Base-by-base conservation (phyloP, 169 alveolate genomes). In the Plasmodium chabaudi region DNA sequence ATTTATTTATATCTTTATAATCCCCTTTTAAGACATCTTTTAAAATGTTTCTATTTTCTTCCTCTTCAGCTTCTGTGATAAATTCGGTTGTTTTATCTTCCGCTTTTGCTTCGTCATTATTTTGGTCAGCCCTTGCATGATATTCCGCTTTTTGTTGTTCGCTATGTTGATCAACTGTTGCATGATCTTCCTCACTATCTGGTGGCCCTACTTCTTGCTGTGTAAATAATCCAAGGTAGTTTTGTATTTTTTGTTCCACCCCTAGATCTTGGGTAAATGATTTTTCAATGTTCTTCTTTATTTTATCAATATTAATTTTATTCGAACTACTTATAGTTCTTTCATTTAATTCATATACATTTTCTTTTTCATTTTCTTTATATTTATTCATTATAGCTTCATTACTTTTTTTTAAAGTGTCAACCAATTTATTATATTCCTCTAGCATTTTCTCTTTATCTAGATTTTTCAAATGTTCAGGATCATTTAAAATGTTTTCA, bases 401-500 rank as follows among this genome's bases (percentile, higher is more conserved):
- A 13, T 10, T 51, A 71, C 82, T 69, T 12, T 72, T 86, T 49
- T 59, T 63, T 2, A 87, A 19, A 3, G 53, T 9, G 9, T 88
- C n/a, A 10, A 65, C 47, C 73, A 72, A 47, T 79, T 92, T 15
- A 64, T 63, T 64, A 44, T 64, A 49, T 65, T 71, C 72, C 12
- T 69, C 60, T 34, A 87, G 4, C 75, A 77, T 49, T 74, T 87
- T 75, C 25, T 89, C 71, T 79, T 87, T 51, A 60, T 90, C 61
- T 64, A 77, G 10, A 5, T 55, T 59, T 55, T 60, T 34, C 23
- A 74, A 65, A 67, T 64, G 19, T 64, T 46, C 44, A 0, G 71
- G 56, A 46, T 65, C 47, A 6, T 84, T 39, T 69, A 75, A 55
- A 55, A 34, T n/a, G 21, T 49, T 13, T 44, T 49, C 56, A 69